phyloP scores from a whole-genome alignment of 225 moss, liverwort and hornwort species.

The Ulota crispa region DNA sequence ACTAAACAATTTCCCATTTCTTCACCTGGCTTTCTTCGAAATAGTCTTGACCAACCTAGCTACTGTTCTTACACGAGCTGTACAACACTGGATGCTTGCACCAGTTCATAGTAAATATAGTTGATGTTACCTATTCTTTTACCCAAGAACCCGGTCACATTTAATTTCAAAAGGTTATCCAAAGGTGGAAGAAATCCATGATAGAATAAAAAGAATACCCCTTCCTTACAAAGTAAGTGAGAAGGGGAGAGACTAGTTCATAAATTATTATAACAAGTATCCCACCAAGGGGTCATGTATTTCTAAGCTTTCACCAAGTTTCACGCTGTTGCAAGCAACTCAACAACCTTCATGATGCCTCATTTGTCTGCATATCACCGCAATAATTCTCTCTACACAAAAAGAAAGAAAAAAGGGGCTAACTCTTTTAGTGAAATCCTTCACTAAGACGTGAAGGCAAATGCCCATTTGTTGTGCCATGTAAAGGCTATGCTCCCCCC shows the following conservation, averaged over 20 bases:
- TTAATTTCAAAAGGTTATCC: neutral
- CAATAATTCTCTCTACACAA: neutral
- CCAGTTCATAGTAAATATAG: neutral
- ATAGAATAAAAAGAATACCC: accelerated
- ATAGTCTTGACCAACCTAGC: too few relatives aligned
- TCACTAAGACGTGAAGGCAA: accelerated
- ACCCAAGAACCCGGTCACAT: neutral
- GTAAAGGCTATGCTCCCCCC: neutral
- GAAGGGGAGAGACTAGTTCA: neutral
- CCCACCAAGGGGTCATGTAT: neutral
- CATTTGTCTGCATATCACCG: neutral
- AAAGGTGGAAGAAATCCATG: neutral
- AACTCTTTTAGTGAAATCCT: neutral
- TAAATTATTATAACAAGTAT: neutral
- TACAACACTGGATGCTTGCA: neutral
- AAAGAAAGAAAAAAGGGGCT: accelerated
- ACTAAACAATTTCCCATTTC: too few relatives aligned
- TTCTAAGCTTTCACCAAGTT: neutral
- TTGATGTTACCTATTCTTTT: neutral
- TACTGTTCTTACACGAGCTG: too few relatives aligned
- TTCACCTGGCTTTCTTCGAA: too few relatives aligned
- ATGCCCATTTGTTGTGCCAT: neutral
- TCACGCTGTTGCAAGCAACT: neutral
- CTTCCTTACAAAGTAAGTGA: neutral
- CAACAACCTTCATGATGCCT: neutral